phyloP scores from a whole-genome alignment of 148 eudicot species.

The Pharnaceum exiguum region DNA sequence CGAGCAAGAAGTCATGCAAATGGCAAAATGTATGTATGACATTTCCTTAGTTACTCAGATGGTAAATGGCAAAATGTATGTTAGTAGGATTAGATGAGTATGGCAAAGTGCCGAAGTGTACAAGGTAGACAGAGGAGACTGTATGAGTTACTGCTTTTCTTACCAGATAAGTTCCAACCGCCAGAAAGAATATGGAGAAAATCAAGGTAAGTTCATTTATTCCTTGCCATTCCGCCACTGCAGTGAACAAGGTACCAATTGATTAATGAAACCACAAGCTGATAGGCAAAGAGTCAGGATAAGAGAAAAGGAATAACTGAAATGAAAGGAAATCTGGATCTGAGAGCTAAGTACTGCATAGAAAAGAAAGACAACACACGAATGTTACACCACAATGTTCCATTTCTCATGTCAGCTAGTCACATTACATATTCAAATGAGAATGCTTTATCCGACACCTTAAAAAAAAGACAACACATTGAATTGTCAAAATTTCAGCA shows the following conservation, averaged over 20 bases:
- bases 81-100: no score
- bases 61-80: no score
- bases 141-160: conserved; percentile 12
- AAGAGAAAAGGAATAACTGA: background rate
- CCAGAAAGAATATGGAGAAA: conserved; percentile 33
- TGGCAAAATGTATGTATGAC: background rate
- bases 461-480: no score
- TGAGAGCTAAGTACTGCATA: background rate
- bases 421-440: no score
- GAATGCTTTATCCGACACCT: no score
- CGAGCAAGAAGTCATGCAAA: background rate
- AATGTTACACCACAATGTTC: background rate
- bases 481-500: no score
- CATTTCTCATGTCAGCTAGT: no score
- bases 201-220: conserved; percentile 39
- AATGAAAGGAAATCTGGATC: background rate
- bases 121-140: background rate
- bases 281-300: background rate
- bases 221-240: conserved; percentile 59
- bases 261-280: background rate
- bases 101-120: background rate
- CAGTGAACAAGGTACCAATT: conserved; percentile 9
- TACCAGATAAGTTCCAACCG: conserved; percentile 56
- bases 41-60: no score
- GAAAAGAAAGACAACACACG: background rate